Evolutionary conservation across 2,329 filamentous ascomycete species (phyloP), one percentile per base, ranked within the genome.

Genomic region (Nothophoma quercina): DNA sequence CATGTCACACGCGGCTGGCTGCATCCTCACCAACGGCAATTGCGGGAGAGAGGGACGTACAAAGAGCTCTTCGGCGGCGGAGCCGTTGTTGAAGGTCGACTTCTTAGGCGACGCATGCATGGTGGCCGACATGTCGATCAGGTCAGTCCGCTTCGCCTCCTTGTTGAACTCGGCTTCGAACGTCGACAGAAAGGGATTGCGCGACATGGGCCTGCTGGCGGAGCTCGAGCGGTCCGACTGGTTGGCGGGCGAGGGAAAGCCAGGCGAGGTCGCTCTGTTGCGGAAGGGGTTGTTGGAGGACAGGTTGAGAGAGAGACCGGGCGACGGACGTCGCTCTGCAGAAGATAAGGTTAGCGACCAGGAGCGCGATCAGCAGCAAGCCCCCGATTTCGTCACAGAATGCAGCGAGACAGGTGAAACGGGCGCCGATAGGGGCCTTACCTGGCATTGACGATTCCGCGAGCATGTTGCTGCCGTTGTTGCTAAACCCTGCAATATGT

Each of bases 261-360:
- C 67, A 53, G 78, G 87, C 59, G 88, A 90, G 29, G 81, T 79
- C 59, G 87, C 85, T 68, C 88, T 85, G 75, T 90, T 90, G 78
- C 89, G 87, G 71, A 84, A 93, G 58, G 89, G 89, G 72, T 93
- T 93, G 82, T 92, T 92, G 74, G 87, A 87, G 68, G 78, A 76
- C 51, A 92, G 83, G 75, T 86, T 88, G 72, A 88, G 78, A 47
- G 83, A 79, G 70, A 88, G 79, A 62, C 80, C 81, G 60, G 82
- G 74, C 63, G 83, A 82, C 60, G 77, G 80, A 64, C 75, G 73
- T 48, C 75, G 74, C 51, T 78, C 77, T 76, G 68, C 53, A 65
- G 58, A 29, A 62, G 54, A 54, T 46, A 48, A 47, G 52, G 46
- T 56, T 33, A 51, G 52, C 48, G 26, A 45, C 3, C 16, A 50